Conservation (phyloP, 176 grass and related monocot species). For the barley (Hordeum vulgare) region DNA sequence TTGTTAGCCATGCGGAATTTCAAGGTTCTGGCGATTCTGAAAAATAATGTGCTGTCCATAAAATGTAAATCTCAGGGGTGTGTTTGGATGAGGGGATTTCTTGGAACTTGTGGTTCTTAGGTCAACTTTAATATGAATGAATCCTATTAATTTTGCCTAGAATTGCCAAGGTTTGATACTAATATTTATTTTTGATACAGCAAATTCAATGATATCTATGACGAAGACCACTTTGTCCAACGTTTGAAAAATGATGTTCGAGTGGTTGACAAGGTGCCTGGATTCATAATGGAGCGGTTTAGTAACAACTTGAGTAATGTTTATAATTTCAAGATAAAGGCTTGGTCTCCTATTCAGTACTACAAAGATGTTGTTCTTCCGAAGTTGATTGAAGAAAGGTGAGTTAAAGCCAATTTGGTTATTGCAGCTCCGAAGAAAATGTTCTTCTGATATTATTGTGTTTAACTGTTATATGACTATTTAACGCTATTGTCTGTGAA, state of each 20-base stretch:
- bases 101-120: background rate
- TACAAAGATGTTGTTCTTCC: constrained; percentile 86
- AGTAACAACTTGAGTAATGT: constrained; percentile 93
- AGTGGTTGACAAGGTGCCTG: constrained; percentile 81
- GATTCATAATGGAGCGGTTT: constrained; percentile 90
- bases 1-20: background rate
- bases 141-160: background rate
- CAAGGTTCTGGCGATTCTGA: background rate
- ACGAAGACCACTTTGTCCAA: constrained; percentile 73
- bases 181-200: constrained; percentile 41
- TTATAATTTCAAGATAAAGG: constrained; percentile 98
- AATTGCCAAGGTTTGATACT: background rate
- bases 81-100: background rate
- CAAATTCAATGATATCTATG: constrained; percentile 97
- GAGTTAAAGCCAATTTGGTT: constrained; percentile 27
- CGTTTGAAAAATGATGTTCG: constrained; percentile 79
- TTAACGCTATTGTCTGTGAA: background rate
- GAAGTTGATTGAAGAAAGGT: constrained; percentile 92
- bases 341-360: constrained; percentile 78
- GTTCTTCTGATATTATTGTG: background rate
- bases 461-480: background rate
- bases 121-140: background rate
- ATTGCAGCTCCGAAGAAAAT: background rate
- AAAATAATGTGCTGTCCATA: background rate
- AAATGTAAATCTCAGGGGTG: background rate